Evolutionary conservation across 495 filamentous ascomycete genomes (phyloP).

Genomic region (Cryomyces minteri): DNA sequence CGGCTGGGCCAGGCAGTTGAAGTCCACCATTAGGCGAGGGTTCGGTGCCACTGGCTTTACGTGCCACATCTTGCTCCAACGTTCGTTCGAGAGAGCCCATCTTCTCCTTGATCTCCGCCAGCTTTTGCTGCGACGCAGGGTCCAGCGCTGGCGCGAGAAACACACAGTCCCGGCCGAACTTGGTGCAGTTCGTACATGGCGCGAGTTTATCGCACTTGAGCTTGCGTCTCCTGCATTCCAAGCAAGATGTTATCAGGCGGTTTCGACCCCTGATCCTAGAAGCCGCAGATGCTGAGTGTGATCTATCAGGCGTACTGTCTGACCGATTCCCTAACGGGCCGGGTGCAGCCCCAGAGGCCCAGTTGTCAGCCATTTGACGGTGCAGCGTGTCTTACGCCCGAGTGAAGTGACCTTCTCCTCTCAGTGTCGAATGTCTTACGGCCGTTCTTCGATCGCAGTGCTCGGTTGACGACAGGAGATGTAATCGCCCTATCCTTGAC

Average conservation of each 20-base stretch:
- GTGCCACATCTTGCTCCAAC: slow-evolving; percentile 35
- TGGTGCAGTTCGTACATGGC: slow-evolving; percentile 53
- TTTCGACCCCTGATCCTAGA: slow-evolving; percentile 40
- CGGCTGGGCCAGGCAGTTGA: slow-evolving; percentile 10
- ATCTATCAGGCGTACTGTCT: too few species aligned
- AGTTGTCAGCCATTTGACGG: too few species aligned
- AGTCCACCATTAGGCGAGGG: slow-evolving; percentile 3
- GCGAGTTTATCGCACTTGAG: slow-evolving; percentile 60
- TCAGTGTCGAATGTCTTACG: too few species aligned
- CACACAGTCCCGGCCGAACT: slow-evolving; percentile 41
- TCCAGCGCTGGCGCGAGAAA: slow-evolving; percentile 44
- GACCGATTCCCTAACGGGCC: too few species aligned
- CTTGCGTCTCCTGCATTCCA: slow-evolving; percentile 62
- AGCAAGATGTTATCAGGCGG: slow-evolving; percentile 47
- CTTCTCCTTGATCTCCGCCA: slow-evolving; percentile 53
- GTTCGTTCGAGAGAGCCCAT: slow-evolving; percentile 43
- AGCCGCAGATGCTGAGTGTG: background rate
- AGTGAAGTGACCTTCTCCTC: too few species aligned
- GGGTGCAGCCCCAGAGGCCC: too few species aligned
- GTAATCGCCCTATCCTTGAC: too few species aligned
- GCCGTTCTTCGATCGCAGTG: too few species aligned
- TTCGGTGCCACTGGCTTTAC: slow-evolving; percentile 5
- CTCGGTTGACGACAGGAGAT: too few species aligned
- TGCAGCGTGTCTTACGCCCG: too few species aligned
- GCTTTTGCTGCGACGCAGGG: slow-evolving; percentile 35